Conservation (phyloP, 495 filamentous ascomycete genomes). For the Penicillium lagena region DNA sequence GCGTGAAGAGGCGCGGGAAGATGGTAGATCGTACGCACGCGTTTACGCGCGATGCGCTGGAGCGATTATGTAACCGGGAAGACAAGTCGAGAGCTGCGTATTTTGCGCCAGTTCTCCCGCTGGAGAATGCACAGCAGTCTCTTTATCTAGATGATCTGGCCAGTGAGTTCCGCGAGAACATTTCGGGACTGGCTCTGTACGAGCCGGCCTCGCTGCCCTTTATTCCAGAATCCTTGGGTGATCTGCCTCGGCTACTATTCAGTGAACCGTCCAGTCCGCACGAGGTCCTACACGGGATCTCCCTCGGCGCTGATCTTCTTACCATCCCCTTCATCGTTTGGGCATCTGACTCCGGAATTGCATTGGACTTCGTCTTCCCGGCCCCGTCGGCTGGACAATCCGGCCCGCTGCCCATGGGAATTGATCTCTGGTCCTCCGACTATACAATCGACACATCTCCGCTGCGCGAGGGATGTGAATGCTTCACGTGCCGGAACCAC, state of each 20-base stretch:
- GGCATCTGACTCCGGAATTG: conserved; percentile 80
- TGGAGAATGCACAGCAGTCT: conserved; percentile 65
- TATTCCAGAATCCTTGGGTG: conserved; percentile 48
- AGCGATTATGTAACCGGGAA: conserved; percentile 46
- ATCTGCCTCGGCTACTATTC: conserved; percentile 68
- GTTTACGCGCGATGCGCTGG: conserved; percentile 51
- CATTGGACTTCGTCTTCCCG: conserved; percentile 74
- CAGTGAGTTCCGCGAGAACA: conserved; percentile 39
- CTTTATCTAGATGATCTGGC: conserved; percentile 67
- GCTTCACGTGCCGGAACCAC: conserved; percentile 80
- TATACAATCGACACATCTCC: conserved; percentile 55
- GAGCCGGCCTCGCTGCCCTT: conserved; percentile 62
- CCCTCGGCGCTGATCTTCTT: conserved; percentile 73
- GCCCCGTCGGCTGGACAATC: conserved; percentile 17
- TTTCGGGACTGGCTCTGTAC: conserved; percentile 82
- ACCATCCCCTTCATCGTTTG: conserved; percentile 64
- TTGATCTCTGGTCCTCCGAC: conserved; percentile 62
- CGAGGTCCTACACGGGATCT: conserved; percentile 63
- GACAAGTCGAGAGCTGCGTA: conserved; percentile 37
- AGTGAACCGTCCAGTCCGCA: conserved; percentile 63
- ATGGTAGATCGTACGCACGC: conserved; percentile 81
- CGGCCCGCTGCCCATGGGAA: conserved; percentile 50
- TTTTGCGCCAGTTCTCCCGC: conserved; percentile 77
- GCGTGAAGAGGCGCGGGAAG: conserved; percentile 63
- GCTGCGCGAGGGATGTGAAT: conserved; percentile 56